These are phyloP conservation scores for Metschnikowia similis DNA, from an alignment of 805 yeast species.

Conservation along the genomic window DNA sequence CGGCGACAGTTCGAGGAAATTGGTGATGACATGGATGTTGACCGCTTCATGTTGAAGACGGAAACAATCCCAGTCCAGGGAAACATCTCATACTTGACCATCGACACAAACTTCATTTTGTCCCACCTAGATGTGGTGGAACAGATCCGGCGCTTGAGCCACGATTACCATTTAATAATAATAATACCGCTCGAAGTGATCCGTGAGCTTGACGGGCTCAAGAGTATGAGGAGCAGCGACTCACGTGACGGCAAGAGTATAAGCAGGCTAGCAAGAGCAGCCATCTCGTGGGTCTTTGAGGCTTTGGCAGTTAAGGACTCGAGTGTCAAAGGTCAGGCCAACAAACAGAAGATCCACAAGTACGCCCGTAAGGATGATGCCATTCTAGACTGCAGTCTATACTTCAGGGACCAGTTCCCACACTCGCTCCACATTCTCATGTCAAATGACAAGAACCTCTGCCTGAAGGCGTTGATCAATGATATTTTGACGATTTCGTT, in stretches of 20 bases:
- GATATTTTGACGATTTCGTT: constrained; percentile 60
- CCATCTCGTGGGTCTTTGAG: constrained; percentile 72
- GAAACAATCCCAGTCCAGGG: constrained; percentile 15
- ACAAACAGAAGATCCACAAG: constrained; percentile 48
- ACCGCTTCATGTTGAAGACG: constrained; percentile 12
- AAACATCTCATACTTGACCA: constrained; percentile 45
- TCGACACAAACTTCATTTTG: constrained; percentile 81
- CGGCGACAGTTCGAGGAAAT: constrained; percentile 1
- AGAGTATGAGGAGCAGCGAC: constrained; percentile 35
- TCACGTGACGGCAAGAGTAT: constrained; percentile 28
- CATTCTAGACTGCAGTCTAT: constrained; percentile 79
- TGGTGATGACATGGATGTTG: constrained; percentile 16
- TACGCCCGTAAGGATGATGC: constrained; percentile 65
- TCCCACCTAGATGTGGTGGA: constrained; percentile 62
- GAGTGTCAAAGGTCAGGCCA: constrained; percentile 61
- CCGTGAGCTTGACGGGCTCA: constrained; percentile 80
- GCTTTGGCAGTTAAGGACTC: constrained; percentile 49
- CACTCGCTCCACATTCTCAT: constrained; percentile 50
- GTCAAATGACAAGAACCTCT: constrained; percentile 81
- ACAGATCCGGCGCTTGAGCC: constrained; percentile 40
- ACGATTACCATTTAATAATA: constrained; percentile 43
- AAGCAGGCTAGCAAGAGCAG: constrained; percentile 61
- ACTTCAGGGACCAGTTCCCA: constrained; percentile 40
- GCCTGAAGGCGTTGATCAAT: constrained; percentile 70
- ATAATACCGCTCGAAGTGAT: constrained; percentile 70